phyloP scores from a whole-genome alignment of 1,284 basidiomycete genomes.

The Microbotryum silenes-acaulis region DNA sequence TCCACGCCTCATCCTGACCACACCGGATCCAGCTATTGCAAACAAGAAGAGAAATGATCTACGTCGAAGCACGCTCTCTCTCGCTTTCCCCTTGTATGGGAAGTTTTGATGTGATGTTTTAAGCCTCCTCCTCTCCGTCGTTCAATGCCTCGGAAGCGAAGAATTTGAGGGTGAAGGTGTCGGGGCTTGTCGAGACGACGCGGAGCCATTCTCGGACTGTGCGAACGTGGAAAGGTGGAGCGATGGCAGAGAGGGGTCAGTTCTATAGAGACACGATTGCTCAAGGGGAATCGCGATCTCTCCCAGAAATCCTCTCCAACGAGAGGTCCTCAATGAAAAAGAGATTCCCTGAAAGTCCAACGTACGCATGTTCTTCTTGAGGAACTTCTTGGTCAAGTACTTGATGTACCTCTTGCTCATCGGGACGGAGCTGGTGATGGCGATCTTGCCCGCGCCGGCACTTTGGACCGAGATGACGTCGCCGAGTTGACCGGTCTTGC shows the following conservation, averaged over 20 bases:
- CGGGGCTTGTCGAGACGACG: slow-evolving; percentile 41
- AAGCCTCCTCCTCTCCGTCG: slow-evolving; percentile 4
- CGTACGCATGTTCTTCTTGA: slow-evolving; percentile 33
- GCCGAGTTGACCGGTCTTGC: slow-evolving; percentile 43
- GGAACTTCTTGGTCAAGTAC: slow-evolving; percentile 42
- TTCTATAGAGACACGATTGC: neutral
- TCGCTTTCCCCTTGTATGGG: too few species aligned
- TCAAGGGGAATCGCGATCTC: too few species aligned
- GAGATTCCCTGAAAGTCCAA: slow-evolving; percentile 28
- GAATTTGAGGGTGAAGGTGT: slow-evolving; percentile 42
- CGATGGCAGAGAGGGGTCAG: neutral
- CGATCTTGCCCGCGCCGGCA: slow-evolving; percentile 41
- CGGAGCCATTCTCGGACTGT: slow-evolving; percentile 41
- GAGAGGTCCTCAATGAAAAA: too few species aligned
- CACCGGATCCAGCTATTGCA: too few species aligned
- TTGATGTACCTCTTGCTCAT: slow-evolving; percentile 43
- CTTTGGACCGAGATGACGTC: slow-evolving; percentile 39
- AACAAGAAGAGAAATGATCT: too few species aligned
- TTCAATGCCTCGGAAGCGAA: slow-evolving; percentile 35
- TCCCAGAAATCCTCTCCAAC: too few species aligned
- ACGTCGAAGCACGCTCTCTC: too few species aligned
- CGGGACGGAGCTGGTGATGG: slow-evolving; percentile 41
- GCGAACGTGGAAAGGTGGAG: slow-evolving; percentile 15
- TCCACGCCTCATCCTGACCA: too few species aligned
- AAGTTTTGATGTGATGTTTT: too few species aligned